phyloP scores from a whole-genome alignment of 2,329 filamentous ascomycete species.

The Beauveria sp. region DNA sequence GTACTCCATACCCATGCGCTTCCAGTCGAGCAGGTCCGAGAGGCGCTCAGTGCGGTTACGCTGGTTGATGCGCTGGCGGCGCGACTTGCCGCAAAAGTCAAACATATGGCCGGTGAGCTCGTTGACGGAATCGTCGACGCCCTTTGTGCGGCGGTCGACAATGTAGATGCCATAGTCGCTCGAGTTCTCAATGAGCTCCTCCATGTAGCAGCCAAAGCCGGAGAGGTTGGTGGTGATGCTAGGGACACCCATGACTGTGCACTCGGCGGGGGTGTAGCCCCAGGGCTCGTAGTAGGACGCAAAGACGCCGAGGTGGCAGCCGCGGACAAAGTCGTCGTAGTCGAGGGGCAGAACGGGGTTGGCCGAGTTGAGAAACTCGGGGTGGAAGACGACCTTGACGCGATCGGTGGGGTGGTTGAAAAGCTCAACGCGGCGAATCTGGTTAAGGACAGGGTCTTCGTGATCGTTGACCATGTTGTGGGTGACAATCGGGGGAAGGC shows the following conservation, averaged over 20 bases:
- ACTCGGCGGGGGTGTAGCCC: constrained; percentile 97
- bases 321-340: constrained; percentile 97
- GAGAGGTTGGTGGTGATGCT: constrained; percentile 98
- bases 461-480: constrained; percentile 97
- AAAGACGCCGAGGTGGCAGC: constrained; percentile 92
- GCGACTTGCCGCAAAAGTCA: constrained; percentile 87
- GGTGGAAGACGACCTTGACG: constrained; percentile 97
- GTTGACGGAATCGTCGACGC: constrained; percentile 94
- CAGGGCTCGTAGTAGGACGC: constrained; percentile 98
- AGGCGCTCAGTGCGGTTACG: constrained; percentile 92
- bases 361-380: constrained; percentile 91
- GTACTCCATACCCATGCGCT: constrained; percentile 98
- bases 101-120: constrained; percentile 84
- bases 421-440: constrained; percentile 89
- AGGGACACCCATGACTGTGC: constrained; percentile 97
- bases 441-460: constrained; percentile 91
- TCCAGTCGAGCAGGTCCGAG: constrained; percentile 95
- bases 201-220: constrained; percentile 98
- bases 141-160: constrained; percentile 90
- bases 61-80: constrained; percentile 96
- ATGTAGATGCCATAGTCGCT: constrained; percentile 99
- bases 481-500: constrained; percentile 88
- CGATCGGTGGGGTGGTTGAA: constrained; percentile 94
- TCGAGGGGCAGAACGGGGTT: constrained; percentile 93
- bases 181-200: constrained; percentile 96